Evolutionary conservation across 2,329 filamentous ascomycete genomes (phyloP).

Genomic region (Rhinocladiella mackenziei): DNA sequence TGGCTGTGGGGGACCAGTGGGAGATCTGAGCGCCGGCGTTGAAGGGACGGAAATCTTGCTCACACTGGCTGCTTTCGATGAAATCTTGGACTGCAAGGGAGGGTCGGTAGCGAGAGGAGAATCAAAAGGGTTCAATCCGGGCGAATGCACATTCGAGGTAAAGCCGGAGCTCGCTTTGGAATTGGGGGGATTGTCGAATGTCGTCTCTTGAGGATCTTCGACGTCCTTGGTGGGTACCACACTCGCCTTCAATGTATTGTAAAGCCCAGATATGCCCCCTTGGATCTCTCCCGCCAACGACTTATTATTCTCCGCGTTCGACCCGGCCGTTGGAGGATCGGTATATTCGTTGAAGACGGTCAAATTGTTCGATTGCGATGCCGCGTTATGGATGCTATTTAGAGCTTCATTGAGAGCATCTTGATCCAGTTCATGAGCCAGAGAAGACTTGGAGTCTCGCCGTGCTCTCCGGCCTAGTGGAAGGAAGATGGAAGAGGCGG

Average conservation of each 20-base stretch:
- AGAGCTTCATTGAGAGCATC: conserved; percentile 73
- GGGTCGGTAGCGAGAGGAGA: conserved; percentile 12
- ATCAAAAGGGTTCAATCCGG: conserved; percentile 21
- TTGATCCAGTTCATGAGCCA: conserved; percentile 58
- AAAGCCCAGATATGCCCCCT: conserved; percentile 82
- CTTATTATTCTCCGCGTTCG: conserved; percentile 64
- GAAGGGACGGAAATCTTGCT: conserved; percentile 41
- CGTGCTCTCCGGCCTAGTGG: conserved; percentile 40
- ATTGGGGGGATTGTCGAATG: conserved; percentile 15
- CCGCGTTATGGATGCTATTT: conserved; percentile 81
- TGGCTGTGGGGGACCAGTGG: conserved; percentile 37
- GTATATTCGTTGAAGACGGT: conserved; percentile 95
- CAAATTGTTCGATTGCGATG: conserved; percentile 76
- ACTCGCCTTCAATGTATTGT: conserved; percentile 76
- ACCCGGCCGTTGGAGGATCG: conserved; percentile 56
- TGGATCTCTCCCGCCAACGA: conserved; percentile 70
- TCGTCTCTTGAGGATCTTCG: conserved; percentile 16
- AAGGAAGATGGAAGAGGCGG: conserved; percentile 43
- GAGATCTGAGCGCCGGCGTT: conserved; percentile 38
- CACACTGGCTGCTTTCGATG: conserved; percentile 42
- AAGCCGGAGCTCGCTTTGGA: conserved; percentile 22
- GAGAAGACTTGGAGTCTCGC: conserved; percentile 49
- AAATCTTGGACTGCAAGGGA: conserved; percentile 35
- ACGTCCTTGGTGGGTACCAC: conserved; percentile 65
- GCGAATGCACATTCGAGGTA: conserved; percentile 25